Percentiles rank a stretch among this genome's conserved stretches.
These are phyloP conservation scores for Cymodocea nodosa DNA, from an alignment of 116 monocot genomes.

Conservation along the genomic window DNA sequence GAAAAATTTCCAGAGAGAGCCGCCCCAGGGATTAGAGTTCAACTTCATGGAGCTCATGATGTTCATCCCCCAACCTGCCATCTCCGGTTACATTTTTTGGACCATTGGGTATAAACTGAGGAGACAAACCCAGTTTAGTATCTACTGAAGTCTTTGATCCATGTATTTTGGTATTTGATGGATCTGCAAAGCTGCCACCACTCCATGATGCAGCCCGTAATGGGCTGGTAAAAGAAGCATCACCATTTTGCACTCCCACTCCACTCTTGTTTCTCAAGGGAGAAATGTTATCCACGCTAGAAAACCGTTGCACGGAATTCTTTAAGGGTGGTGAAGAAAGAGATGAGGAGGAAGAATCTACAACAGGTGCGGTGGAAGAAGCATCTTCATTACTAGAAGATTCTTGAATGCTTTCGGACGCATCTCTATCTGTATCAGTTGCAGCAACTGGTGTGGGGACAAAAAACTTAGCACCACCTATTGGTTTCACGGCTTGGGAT, in stretches of 20 bases:
- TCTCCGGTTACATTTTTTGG: neutral
- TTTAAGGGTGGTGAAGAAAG: constrained; percentile 10
- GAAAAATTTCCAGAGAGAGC: neutral
- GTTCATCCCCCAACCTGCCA: constrained; percentile 36
- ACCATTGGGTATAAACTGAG: neutral
- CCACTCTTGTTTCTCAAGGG: constrained; percentile 11
- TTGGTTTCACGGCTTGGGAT: constrained; percentile 43
- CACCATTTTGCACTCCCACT: constrained; percentile 8
- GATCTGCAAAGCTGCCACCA: constrained; percentile 29
- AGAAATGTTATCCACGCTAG: constrained; percentile 60
- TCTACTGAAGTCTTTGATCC: neutral
- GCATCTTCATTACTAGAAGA: constrained; percentile 9
- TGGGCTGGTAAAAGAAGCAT: constrained; percentile 14
- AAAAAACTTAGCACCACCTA: constrained; percentile 53
- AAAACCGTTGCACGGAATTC: constrained; percentile 17
- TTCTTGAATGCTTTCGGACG: constrained; percentile 8
- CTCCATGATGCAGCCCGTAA: constrained; percentile 74
- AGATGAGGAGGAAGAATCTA: constrained; percentile 6
- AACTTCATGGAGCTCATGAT: constrained; percentile 76
- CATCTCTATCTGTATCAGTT: constrained; percentile 12
- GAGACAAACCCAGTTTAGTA: neutral
- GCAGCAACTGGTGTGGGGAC: constrained; percentile 37
- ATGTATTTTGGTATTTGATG: constrained; percentile 7
- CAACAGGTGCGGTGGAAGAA: neutral
- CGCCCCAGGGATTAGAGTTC: constrained; percentile 34